phyloP scores from a whole-genome alignment of 2,329 filamentous ascomycete genomes.

The Madurella fahalii region DNA sequence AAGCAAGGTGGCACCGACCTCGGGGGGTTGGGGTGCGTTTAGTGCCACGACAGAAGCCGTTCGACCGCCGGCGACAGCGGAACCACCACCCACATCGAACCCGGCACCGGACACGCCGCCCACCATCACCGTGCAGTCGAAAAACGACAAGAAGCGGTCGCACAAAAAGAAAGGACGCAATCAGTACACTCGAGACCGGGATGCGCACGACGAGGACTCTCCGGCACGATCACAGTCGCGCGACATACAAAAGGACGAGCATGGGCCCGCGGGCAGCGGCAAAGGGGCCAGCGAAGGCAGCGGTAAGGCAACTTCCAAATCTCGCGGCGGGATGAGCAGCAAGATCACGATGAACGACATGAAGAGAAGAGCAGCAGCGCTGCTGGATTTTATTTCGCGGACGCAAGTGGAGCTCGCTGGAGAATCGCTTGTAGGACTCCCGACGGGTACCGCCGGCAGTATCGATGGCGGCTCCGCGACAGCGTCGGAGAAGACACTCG shows the following conservation, averaged over 20 bases:
- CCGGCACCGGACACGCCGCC: slow-evolving; percentile 47
- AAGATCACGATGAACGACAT: slow-evolving; percentile 85
- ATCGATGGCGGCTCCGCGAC: slow-evolving; percentile 1
- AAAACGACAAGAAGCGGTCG: slow-evolving; percentile 54
- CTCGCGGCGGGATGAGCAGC: slow-evolving; percentile 52
- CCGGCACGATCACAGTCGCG: slow-evolving; percentile 51
- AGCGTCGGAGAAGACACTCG: not conserved
- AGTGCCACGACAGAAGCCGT: slow-evolving; percentile 19
- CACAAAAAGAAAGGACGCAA: slow-evolving; percentile 70
- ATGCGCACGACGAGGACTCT: slow-evolving; percentile 54
- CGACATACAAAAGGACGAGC: slow-evolving; percentile 48
- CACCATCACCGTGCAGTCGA: slow-evolving; percentile 46
- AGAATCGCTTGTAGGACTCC: slow-evolving; percentile 44
- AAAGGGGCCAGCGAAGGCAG: slow-evolving; percentile 32
- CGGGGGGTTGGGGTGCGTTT: slow-evolving; percentile 19
- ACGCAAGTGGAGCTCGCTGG: slow-evolving; percentile 83
- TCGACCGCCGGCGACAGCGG: slow-evolving; percentile 22
- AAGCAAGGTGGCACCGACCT: slow-evolving; percentile 29
- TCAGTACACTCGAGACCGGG: slow-evolving; percentile 76
- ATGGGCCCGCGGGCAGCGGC: slow-evolving; percentile 28
- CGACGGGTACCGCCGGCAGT: slow-evolving; percentile 30
- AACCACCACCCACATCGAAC: slow-evolving; percentile 44
- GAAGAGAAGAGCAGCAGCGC: slow-evolving; percentile 76
- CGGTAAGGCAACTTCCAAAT: slow-evolving; percentile 52
- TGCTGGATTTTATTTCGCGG: slow-evolving; percentile 84